phyloP scores from a whole-genome alignment of 2,329 filamentous ascomycete genomes.

The Claviceps cyperi region DNA sequence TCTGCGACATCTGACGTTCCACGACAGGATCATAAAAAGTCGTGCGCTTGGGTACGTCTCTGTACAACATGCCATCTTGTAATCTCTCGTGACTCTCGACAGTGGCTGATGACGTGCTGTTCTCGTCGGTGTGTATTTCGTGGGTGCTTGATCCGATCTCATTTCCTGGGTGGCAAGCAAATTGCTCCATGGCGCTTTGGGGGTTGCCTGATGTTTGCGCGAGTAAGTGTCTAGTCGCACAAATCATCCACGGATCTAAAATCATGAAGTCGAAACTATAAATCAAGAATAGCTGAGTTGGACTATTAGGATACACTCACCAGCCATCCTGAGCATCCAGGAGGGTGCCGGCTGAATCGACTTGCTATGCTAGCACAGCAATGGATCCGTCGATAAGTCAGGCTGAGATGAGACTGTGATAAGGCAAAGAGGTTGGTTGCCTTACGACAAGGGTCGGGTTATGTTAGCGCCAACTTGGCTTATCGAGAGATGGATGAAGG shows the following conservation, averaged over 20 bases:
- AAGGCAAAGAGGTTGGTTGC: neutral
- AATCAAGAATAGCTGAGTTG: neutral
- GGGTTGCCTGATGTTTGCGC: neutral
- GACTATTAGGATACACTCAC: slow-evolving; percentile 1
- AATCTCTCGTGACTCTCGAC: slow-evolving; percentile 18
- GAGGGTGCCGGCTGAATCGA: neutral
- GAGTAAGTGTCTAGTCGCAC: neutral
- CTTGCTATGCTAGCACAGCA: neutral
- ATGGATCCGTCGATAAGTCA: neutral
- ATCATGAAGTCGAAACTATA: neutral
- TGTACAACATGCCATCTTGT: slow-evolving; percentile 42
- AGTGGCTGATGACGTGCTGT: slow-evolving; percentile 1
- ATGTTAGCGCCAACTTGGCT: no score
- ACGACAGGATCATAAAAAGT: slow-evolving; percentile 88
- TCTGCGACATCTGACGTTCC: slow-evolving; percentile 87
- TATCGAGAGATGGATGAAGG: no score
- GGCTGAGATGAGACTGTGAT: neutral
- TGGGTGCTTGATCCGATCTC: neutral
- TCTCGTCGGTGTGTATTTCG: neutral
- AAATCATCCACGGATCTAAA: neutral
- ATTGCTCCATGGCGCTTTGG: neutral
- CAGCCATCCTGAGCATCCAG: neutral
- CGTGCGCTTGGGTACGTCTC: slow-evolving; percentile 53
- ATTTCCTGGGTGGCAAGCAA: neutral
- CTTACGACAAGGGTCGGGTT: neutral